These are phyloP conservation scores for Irpex sp. DNA, from an alignment of 1,284 basidiomycete species.

Conservation along the genomic window DNA sequence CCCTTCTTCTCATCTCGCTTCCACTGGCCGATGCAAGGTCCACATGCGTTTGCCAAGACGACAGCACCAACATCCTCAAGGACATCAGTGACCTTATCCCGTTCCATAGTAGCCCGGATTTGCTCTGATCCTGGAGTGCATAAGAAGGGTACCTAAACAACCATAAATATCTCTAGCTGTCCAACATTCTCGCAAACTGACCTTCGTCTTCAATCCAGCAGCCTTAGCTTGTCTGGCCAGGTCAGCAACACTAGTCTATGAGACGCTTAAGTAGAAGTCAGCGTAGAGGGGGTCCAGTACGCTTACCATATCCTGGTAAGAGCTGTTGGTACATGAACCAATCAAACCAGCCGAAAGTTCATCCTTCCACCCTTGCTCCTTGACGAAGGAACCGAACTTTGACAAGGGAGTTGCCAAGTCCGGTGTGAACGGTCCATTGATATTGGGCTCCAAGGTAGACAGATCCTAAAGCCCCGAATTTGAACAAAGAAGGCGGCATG, in stretches of 20 bases:
- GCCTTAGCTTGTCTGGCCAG: slow-evolving; percentile 88
- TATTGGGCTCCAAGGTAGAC: slow-evolving; percentile 88
- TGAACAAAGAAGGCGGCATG: not conserved
- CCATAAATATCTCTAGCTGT: not conserved
- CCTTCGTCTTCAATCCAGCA: slow-evolving; percentile 78
- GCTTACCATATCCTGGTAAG: slow-evolving; percentile 89
- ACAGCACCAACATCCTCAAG: slow-evolving; percentile 87
- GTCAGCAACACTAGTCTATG: slow-evolving; percentile 81
- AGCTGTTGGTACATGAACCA: slow-evolving; percentile 97
- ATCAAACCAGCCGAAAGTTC: slow-evolving; percentile 90
- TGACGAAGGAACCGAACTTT: slow-evolving; percentile 79
- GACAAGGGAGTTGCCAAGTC: slow-evolving; percentile 96
- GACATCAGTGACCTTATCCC: slow-evolving; percentile 82
- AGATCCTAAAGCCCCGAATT: slow-evolving; percentile 57
- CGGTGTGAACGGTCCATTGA: slow-evolving; percentile 98
- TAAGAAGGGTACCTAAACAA: slow-evolving; percentile 79
- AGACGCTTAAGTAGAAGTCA: not conserved
- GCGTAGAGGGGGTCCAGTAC: not conserved
- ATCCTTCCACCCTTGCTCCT: slow-evolving; percentile 89
- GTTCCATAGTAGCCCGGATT: slow-evolving; percentile 96
- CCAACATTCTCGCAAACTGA: slow-evolving; percentile 17
- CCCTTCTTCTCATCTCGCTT: slow-evolving; percentile 88
- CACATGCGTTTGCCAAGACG: slow-evolving; percentile 97
- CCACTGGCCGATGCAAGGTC: slow-evolving; percentile 99
- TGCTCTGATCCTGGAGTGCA: slow-evolving; percentile 98